Base-by-base conservation (phyloP, 108 stramenopile species). In the Cyclotella distinguenda region DNA sequence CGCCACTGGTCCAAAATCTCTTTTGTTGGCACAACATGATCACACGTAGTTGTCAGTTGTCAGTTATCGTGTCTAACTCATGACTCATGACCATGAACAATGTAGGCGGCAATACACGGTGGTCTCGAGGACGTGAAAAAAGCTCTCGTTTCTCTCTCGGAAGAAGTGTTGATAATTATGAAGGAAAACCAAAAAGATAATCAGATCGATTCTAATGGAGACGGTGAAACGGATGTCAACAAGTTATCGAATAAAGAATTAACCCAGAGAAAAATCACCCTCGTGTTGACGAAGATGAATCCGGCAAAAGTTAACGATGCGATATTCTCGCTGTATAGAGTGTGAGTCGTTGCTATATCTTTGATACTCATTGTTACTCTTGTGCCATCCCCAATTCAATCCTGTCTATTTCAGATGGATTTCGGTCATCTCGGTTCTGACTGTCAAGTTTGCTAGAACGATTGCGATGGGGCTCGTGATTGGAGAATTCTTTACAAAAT, bases 141-240 rank as follows among this genome's bases (percentile, higher is more conserved):
- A 43, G 81, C 91, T 12, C 28, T 98, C 1, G 42, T 28, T 39
- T 82, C 63, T 22, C 60, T 98, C 11, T 59, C 83, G 23, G 77
- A 81, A 15, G 93, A 97, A 68, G 82, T 77, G 0, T 52, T 82
- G 34, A 64, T 78, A 15, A 92, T 95, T 26, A 64, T 89, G 21
- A 80, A 93, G 8, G 95, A 86, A 60, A 92, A 70, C 74, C 87
- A 91, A 49, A 92, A 95, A 60, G 97, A 98, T 73, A 93, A 98
- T 67, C 57, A 71, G 39, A 46, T 55, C 10, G 95, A 97, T 64
- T 84, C 81, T 15, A 90, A 97, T 45, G 57, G 70, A 25, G 94
- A 97, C 69, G 96, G 95, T 1, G 66, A 72, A 4, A 67, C 71
- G 8, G 95, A 96, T 58, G 85, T 92, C 18, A 35, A 81, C 23